Percentiles rank a stretch among this genome's conserved stretches.
Evolutionary conservation across 2,329 filamentous ascomycete species (phyloP).

Genomic region (Metarhizium guizhouense): DNA sequence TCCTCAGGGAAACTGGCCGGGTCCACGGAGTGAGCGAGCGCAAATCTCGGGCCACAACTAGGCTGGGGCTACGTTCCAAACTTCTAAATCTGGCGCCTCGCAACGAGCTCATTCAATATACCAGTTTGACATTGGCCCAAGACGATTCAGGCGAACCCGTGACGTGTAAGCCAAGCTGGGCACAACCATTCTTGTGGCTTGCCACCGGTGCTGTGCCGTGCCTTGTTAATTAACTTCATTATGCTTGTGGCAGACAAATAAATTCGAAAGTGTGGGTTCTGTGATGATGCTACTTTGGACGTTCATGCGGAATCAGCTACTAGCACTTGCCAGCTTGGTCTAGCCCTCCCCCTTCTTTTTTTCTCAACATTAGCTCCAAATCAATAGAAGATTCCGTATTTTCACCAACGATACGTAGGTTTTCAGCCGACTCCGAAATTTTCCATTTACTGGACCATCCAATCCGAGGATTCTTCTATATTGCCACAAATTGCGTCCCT

Average conservation of each 20-base stretch:
- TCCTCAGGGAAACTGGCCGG: not conserved
- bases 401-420: too few relatives aligned
- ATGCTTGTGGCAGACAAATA: not conserved
- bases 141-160: not conserved
- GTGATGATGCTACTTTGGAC: not conserved
- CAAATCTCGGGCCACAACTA: not conserved
- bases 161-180: slow-evolving; percentile 2
- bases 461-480: too few relatives aligned
- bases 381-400: too few relatives aligned
- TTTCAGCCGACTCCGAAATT: too few relatives aligned
- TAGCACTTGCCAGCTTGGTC: not conserved
- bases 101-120: too few relatives aligned
- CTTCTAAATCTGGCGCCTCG: too few relatives aligned
- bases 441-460: too few relatives aligned
- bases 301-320: not conserved
- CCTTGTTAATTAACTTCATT: not conserved
- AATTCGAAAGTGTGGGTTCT: not conserved
- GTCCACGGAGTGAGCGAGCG: slow-evolving; percentile 2
- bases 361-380: too few relatives aligned
- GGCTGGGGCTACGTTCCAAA: slow-evolving; percentile 1
- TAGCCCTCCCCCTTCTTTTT: too few relatives aligned
- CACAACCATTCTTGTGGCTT: not conserved
- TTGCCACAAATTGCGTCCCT: too few relatives aligned
- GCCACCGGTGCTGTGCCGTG: not conserved
- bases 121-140: too few relatives aligned